Evolutionary conservation across 345 rosid genomes (phyloP).

Genomic region (Aegle marmelos): DNA sequence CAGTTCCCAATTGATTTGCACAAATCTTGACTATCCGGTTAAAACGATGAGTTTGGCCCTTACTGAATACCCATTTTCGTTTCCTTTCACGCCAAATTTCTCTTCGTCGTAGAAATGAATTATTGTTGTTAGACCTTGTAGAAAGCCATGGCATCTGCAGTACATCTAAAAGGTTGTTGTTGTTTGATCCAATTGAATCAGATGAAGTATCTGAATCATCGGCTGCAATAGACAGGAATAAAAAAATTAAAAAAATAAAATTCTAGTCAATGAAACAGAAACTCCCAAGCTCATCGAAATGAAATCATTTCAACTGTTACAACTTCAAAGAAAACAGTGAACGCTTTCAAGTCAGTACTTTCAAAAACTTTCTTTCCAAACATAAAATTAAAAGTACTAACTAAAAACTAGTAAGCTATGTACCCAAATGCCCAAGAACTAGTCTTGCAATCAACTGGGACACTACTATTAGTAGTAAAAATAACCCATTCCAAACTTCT

Average conservation of each 20-base stretch:
- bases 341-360: not conserved
- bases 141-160: conserved; percentile 44
- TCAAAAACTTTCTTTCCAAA: not conserved
- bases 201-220: not conserved
- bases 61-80: conserved; percentile 43
- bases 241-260: not conserved
- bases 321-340: not conserved
- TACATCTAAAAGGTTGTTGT: not conserved
- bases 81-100: conserved; percentile 61
- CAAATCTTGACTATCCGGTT: conserved; percentile 30
- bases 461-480: not conserved
- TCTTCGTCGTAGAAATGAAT: conserved; percentile 29
- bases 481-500: not conserved
- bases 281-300: not conserved
- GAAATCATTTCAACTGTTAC: not conserved
- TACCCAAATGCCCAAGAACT: not conserved
- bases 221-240: conserved; percentile 18
- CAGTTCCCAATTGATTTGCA: conserved; percentile 52
- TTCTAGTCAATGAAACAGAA: not conserved
- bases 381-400: not conserved
- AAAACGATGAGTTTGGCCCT: conserved; percentile 32
- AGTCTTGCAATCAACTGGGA: not conserved
- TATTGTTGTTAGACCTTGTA: conserved; percentile 10
- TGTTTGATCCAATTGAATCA: not conserved
- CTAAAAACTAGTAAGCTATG: not conserved